phyloP scores from a whole-genome alignment of 805 yeast species.

The Cyberlindnera suaveolens region DNA sequence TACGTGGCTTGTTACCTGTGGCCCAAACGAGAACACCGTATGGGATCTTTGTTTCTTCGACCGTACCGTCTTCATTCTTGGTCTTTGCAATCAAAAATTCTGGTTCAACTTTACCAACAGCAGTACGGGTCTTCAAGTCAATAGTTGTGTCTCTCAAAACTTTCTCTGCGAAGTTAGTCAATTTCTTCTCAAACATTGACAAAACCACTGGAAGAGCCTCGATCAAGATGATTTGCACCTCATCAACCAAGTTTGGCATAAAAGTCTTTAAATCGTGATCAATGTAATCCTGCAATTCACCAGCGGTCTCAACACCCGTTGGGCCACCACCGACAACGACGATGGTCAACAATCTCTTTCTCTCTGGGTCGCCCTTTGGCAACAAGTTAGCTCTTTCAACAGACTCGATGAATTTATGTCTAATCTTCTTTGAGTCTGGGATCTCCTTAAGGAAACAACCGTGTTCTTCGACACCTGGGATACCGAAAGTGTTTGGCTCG shows the following conservation, averaged over 20 bases:
- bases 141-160: slow-evolving; percentile 48
- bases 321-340: slow-evolving; percentile 98
- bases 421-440: slow-evolving; percentile 75
- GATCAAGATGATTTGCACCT: slow-evolving; percentile 77
- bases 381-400: slow-evolving; percentile 84
- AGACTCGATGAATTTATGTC: slow-evolving; percentile 76
- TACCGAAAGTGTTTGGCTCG: slow-evolving; percentile 87
- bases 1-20: slow-evolving; percentile 89
- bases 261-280: slow-evolving; percentile 84
- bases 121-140: slow-evolving; percentile 74
- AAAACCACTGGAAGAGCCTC: slow-evolving; percentile 90
- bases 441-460: slow-evolving; percentile 88
- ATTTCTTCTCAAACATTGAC: slow-evolving; percentile 40
- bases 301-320: slow-evolving; percentile 96
- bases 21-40: slow-evolving; percentile 97
- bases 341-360: slow-evolving; percentile 77
- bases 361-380: slow-evolving; percentile 71
- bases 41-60: slow-evolving; percentile 55
- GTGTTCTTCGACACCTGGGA: slow-evolving; percentile 82
- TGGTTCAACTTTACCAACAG: slow-evolving; percentile 81
- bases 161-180: slow-evolving; percentile 37
- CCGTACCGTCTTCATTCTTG: slow-evolving; percentile 65
- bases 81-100: slow-evolving; percentile 65
- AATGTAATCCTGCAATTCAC: slow-evolving; percentile 91
- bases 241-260: slow-evolving; percentile 82